phyloP scores from a whole-genome alignment of 2,329 filamentous ascomycete species.

The Cladosporium sp. region DNA sequence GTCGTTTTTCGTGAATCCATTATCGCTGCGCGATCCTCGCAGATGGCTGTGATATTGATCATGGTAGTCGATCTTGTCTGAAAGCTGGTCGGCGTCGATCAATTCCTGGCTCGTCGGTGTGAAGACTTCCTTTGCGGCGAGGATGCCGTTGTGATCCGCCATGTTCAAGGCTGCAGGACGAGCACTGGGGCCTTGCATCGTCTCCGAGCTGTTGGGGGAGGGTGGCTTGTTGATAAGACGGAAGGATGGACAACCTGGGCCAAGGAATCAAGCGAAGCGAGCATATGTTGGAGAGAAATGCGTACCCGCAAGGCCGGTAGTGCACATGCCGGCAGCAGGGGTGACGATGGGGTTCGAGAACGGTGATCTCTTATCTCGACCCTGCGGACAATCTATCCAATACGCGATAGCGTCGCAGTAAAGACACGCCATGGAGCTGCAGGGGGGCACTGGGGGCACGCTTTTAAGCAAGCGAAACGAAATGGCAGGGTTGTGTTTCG shows the following conservation, averaged over 20 bases:
- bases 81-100: conserved; percentile 23
- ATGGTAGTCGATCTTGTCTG: conserved; percentile 26
- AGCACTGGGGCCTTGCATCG: conserved; percentile 6
- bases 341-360: background rate
- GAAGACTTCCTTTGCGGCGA: conserved; percentile 8
- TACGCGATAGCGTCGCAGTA: conserved; percentile 17
- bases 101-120: conserved; percentile 16
- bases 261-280: background rate
- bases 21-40: conserved; percentile 21
- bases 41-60: conserved; percentile 27
- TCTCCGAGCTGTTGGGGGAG: background rate
- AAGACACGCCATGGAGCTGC: background rate
- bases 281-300: background rate
- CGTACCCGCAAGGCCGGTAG: background rate
- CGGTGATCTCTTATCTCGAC: background rate
- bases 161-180: conserved; percentile 2
- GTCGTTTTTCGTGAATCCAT: conserved; percentile 32
- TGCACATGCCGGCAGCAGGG: conserved; percentile 11
- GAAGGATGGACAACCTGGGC: background rate
- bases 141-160: background rate
- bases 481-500: conserved; percentile 6
- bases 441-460: background rate
- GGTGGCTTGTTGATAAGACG: conserved; percentile 6
- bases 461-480: background rate
- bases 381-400: conserved; percentile 10